phyloP scores from a whole-genome alignment of 495 filamentous ascomycete genomes.

The Neurospora sublineolata region DNA sequence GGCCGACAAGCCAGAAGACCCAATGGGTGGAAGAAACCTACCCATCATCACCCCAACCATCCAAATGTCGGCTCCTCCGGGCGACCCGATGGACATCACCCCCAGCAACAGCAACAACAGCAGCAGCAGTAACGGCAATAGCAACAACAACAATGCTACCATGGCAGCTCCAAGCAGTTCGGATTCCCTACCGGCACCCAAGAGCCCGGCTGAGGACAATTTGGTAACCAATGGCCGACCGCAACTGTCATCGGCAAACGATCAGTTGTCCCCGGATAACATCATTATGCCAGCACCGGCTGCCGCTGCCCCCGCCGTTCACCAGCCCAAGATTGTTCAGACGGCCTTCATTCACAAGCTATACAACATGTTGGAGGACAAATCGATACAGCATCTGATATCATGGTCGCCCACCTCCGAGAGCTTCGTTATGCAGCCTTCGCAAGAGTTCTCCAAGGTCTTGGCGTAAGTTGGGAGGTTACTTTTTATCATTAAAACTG shows the following conservation, averaged over 20 bases:
- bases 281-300: slow-evolving; percentile 33
- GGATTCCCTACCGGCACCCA: slow-evolving; percentile 29
- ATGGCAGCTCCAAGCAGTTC: slow-evolving; percentile 21
- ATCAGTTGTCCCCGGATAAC: slow-evolving; percentile 20
- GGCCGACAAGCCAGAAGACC: slow-evolving; percentile 26
- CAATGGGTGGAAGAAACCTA: slow-evolving; percentile 34
- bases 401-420: slow-evolving; percentile 90
- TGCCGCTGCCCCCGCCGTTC: slow-evolving; percentile 74
- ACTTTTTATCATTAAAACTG: neutral
- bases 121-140: neutral
- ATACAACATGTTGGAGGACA: slow-evolving; percentile 98
- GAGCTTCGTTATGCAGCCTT: slow-evolving; percentile 97
- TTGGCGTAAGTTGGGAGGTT: slow-evolving; percentile 58
- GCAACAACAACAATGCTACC: neutral
- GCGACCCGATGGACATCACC: slow-evolving; percentile 42
- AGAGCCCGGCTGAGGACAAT: slow-evolving; percentile 29
- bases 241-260: slow-evolving; percentile 16
- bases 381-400: slow-evolving; percentile 83
- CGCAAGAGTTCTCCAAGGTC: slow-evolving; percentile 95
- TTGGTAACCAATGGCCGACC: slow-evolving; percentile 24
- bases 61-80: slow-evolving; percentile 38
- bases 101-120: slow-evolving; percentile 19
- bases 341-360: slow-evolving; percentile 99
- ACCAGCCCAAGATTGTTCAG: slow-evolving; percentile 95
- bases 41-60: slow-evolving; percentile 40